These are phyloP conservation scores for Backusella psychrophila DNA, from an alignment of 192 early-diverging fungal species.

Conservation along the genomic window DNA sequence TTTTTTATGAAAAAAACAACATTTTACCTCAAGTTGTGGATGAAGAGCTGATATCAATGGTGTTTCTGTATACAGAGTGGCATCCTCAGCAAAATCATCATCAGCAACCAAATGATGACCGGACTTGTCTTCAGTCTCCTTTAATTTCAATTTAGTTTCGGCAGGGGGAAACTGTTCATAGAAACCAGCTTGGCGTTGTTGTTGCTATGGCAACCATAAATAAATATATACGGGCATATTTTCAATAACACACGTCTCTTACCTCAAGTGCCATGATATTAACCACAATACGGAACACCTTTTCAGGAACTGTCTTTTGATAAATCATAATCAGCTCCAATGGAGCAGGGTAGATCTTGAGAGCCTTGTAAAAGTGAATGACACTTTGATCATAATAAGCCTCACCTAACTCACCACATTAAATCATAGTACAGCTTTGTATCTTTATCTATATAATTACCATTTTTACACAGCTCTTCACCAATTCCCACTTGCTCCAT, in stretches of 20 bases:
- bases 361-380: conserved; percentile 83
- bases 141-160: conserved; percentile 72
- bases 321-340: conserved; percentile 93
- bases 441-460: conserved; percentile 36
- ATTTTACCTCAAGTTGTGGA: conserved; percentile 58
- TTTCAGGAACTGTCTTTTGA: conserved; percentile 87
- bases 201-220: conserved; percentile 32
- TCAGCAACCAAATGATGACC: conserved; percentile 69
- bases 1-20: too few relatives aligned
- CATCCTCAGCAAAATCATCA: conserved; percentile 71
- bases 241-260: background rate
- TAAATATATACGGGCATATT: background rate
- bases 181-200: conserved; percentile 74
- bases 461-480: conserved; percentile 72
- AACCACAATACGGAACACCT: conserved; percentile 87
- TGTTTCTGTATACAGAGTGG: conserved; percentile 71
- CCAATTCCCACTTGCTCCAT: conserved; percentile 86
- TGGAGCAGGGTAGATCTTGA: conserved; percentile 94
- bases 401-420: conserved; percentile 34
- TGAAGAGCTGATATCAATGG: conserved; percentile 71
- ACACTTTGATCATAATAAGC: conserved; percentile 74
- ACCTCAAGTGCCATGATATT: conserved; percentile 87
- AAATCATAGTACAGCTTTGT: background rate
- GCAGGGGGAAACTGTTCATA: conserved; percentile 78
- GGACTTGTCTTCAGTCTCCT: conserved; percentile 49